Base-by-base conservation (phyloP, 1,284 basidiomycete species). In the Kwoniella shivajii region DNA sequence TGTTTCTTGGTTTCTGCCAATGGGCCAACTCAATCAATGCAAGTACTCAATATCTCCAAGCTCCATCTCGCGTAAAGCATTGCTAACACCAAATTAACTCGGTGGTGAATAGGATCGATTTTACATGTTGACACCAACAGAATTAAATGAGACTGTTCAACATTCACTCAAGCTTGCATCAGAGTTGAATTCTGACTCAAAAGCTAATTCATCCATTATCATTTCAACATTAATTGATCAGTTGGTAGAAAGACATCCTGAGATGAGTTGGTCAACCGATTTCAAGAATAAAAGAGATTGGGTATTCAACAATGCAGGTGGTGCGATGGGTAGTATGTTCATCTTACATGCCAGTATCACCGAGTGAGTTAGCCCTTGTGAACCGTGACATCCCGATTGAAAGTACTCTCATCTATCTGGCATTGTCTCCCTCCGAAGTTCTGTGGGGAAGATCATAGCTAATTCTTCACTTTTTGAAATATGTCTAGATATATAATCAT, bases 241-340 rank as follows among this genome's bases (percentile, higher is more conserved):
- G 75, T 90, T 96, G 65, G 81, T 90, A 54, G 75, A 80, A 11
- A 86, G 84, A 7, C 88, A 91, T 55, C 78, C 76, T 38, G 68
- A 79, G 36, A 81, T 88, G 49, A 79, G 82, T 13, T 68, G 92
- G 63, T 88, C 88, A 75, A 77, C 83, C 20, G 75, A 89, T 54
- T 78, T 74, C 77, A 65, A 80, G 6, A 81, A 83, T 46, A 68
- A 68, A 20, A 54, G 69, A 39, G 93, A 98, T 72, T 98, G 95
- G 95, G 85, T 98, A 41, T 91, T 96, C 80, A 98, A 88, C 82
- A 99, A 99, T 72, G 95, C 95, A 0, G 95, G 94, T 18, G 95
- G 96, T 51, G 95, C 96, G 0, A 99, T 98, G 95, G 95, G 91
- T 31, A 69, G 69, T 42, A 98, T 99, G 95, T 97, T 92, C 78